Base-by-base conservation (phyloP, 1,139 yeast genomes). In the Saccharomyces hybrid region DNA sequence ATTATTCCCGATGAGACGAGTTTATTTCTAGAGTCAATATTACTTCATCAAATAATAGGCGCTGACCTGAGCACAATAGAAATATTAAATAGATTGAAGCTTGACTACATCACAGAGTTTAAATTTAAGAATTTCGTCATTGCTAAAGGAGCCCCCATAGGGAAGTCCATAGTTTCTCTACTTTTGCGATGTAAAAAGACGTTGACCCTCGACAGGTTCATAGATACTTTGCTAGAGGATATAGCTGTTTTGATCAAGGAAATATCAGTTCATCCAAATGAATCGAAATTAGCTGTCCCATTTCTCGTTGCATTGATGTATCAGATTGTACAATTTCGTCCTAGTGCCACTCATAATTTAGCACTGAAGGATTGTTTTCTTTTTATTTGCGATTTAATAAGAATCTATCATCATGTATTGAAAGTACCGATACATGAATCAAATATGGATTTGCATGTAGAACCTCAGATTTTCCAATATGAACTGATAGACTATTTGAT, bases 301-400 rank as follows among this genome's bases (percentile, higher is more conserved):
- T 82, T 82, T 64, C 59, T 84, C 16, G 64, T 83, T 2, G 72
- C 83, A 1, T 63, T 84, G 42, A 70, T 84, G 49, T 78, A 80
- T 58, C 80, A 81, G 53, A 64, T 82, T 1, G 67, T 83, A 11
- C 74, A 70, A 47, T 84, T 81, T 64, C 74, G 84, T 57, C 82
- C 85, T 0, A 76, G 79, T 51, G 88, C 88, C 0, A 73, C 82
- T 5, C 71, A 70, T 41, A 64, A 67, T 29, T 55, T 65, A 3
- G 69, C 80, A 2, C 54, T 69, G 49, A 65, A 59, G 47, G 68
- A 67, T 51, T 29, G 61, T 2, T 59, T 66, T 47, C 53, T 59
- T 14, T 64, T 57, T 50, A 56, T 51, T 16, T 60, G 66, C 47
- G 71, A 67, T 53, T 52, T 68, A 32, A 59, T 66, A 2, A 64